Percentiles rank a stretch among this genome's conserved stretches.
Conservation (phyloP, 768 basidiomycete genomes). For the Termitomyces titanicus region DNA sequence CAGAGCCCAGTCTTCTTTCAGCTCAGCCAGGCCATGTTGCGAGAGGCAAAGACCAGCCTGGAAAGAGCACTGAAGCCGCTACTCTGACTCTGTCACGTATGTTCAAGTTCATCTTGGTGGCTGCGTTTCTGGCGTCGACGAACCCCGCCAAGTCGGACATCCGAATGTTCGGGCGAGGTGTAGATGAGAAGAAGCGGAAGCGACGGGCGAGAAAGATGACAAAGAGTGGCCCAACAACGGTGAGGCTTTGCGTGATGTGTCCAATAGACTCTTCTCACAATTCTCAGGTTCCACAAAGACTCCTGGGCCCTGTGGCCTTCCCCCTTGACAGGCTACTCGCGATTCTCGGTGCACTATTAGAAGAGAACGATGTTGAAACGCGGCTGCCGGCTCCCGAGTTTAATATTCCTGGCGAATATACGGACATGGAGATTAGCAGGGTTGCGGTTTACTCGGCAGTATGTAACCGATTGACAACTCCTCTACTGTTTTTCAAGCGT, state of each 20-base stretch:
- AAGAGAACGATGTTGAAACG: conserved; percentile 63
- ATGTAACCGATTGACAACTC: conserved; percentile 21
- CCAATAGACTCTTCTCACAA: background rate
- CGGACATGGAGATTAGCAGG: conserved; percentile 71
- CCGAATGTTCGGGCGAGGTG: conserved; percentile 76
- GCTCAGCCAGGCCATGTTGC: conserved; percentile 20
- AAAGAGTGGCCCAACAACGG: conserved; percentile 34
- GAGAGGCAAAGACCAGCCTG: background rate
- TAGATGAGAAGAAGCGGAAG: conserved; percentile 61
- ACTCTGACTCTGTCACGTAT: conserved; percentile 10
- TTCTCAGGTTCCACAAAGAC: conserved; percentile 67
- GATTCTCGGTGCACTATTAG: conserved; percentile 62
- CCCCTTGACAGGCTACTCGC: conserved; percentile 66
- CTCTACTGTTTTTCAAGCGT: background rate
- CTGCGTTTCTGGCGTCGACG: conserved; percentile 69
- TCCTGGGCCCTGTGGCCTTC: conserved; percentile 30
- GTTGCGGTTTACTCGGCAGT: conserved; percentile 60
- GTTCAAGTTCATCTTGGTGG: conserved; percentile 11
- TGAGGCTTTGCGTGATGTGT: background rate
- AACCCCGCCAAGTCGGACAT: conserved; percentile 81
- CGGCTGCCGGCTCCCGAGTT: conserved; percentile 43
- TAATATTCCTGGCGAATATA: conserved; percentile 61
- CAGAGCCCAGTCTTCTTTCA: conserved; percentile 37
- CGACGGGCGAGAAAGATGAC: conserved; percentile 37
- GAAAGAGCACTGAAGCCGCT: conserved; percentile 33